phyloP scores from a whole-genome alignment of 202 grass and related monocot species.

The Setaria viridis region DNA sequence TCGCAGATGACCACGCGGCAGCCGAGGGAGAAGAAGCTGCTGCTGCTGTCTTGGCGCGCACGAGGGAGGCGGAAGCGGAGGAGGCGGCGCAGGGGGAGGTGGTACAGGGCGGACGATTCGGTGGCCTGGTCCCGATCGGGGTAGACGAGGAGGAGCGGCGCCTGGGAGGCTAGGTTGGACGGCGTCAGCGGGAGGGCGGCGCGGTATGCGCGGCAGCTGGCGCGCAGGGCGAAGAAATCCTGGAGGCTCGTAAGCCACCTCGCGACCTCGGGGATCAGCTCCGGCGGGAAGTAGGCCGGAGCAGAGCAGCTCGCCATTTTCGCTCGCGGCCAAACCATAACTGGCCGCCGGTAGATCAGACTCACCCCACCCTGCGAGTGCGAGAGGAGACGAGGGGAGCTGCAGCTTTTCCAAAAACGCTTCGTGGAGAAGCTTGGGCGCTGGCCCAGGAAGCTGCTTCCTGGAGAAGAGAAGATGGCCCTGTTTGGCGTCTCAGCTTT shows the following conservation, averaged over 20 bases:
- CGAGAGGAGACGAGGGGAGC: too few relatives aligned
- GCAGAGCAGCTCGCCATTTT: background rate
- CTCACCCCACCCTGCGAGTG: background rate
- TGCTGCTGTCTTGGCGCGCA: background rate
- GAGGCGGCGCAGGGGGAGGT: background rate
- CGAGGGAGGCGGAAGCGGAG: background rate
- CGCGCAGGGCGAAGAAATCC: too few relatives aligned
- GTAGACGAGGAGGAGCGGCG: background rate
- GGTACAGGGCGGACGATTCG: background rate
- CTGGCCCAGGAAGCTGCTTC: too few relatives aligned
- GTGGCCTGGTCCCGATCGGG: background rate
- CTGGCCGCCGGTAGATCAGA: too few relatives aligned
- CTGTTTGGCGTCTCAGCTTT: too few relatives aligned
- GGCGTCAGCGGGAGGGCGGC: background rate
- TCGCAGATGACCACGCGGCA: background rate
- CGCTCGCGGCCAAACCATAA: too few relatives aligned
- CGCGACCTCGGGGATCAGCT: background rate
- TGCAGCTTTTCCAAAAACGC: too few relatives aligned
- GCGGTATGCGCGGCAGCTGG: background rate
- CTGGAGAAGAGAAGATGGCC: too few relatives aligned
- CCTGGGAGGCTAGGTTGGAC: slow-evolving; percentile 28
- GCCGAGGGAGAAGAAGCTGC: background rate
- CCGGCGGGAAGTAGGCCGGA: background rate
- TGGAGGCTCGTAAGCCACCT: background rate
- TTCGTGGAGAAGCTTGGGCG: too few relatives aligned